Base-by-base conservation (phyloP, 2,329 filamentous ascomycete genomes). In the Aureobasidium sp. region DNA sequence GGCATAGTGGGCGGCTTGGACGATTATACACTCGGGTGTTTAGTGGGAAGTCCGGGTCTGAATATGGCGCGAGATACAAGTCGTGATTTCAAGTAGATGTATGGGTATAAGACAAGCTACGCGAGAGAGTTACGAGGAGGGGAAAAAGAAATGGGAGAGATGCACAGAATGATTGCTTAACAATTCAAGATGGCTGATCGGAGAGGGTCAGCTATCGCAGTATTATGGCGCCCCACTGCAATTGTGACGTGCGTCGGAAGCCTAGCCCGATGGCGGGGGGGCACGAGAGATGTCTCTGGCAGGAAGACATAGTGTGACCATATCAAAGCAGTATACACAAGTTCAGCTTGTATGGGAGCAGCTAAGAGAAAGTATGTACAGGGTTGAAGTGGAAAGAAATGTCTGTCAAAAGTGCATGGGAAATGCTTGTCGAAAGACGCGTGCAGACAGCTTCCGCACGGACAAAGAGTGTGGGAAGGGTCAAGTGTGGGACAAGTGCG, bases 1-100 rank as follows among this genome's bases (percentile, higher is more conserved):
- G 61, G 56, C 65, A 67, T 67, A 14, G 4, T 59, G 33, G 14
- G 33, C 22, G 17, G 24, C 3, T 29, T 19, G 12, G 42, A 22
- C 35, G 37, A n/a, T 8, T 48, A 37, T 33, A 24, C 35, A 57
- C 53, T 54, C 35, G 52, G 27, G 52, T 42, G 27, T 42, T 31
- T 42, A 27, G 0, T 42, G 17, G 9, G 9, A 9, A 39, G 27
- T 3, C 15, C 33, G 35, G 11, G 2, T 35, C 29, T 22, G 9
- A 8, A 9, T 31, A 27, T 27, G 33, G 31, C 5, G 33, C 31
- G 15, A 15, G 24, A 11, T 40, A 29, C 19, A 24, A 22, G 19
- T 22, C 7, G 22, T 14, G 50, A 17, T 9, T 2, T 12, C 19
- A 22, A n/a, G 33, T 6, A 17, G 33, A 19, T 37, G 31, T 15